Evolutionary conservation across 2,329 filamentous ascomycete species (phyloP), one percentile per base, ranked within the genome.

Genomic region (Trichoderma aggressivum): DNA sequence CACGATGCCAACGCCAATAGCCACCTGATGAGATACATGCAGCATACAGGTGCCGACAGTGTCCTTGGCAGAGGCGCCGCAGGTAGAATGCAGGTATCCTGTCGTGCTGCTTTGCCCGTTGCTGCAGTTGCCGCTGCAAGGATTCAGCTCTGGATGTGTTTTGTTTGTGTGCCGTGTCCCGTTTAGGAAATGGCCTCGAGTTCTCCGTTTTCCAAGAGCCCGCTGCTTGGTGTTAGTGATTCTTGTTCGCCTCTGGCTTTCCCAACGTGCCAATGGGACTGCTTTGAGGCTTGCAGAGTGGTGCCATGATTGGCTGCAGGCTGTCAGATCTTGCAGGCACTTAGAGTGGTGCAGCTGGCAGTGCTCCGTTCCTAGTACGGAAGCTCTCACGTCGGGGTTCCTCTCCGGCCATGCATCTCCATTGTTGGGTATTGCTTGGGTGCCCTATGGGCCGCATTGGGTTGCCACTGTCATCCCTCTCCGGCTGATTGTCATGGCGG

Each of bases 381-480:
- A 68, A 61, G 66, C 66, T 69, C 56, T 61, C 56, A 50, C 26
- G 56, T 53, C 36, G 30, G 10, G 56, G 43, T 30, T 66, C 32
- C 24, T 66, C 8, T 55, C 16, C 16, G 24, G 16, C 32, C 32
- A 43, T 39, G 53, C 56, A 68, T 69, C 55, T 39, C 66, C 66
- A 61, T 69, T 53, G 66, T 69, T 69, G 56, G 66, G 66, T 69
- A 61, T 61, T 68, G n/a, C 28, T 68, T 69, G 56, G 66, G 66
- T 32, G n/a, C 30, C 26, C 32, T 34, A 69, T 61, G 65, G 66
- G 39, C 66, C 66, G 59, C 56, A 36, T 61, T 69, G 56, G 66
- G 56, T 58, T 53, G 56, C 56, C 2, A 61, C 21, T 61, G 28
- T 61, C 56, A 24, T 50, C 28, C 32, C 28, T 0, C 32, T 36